Conservation (phyloP, 768 basidiomycete species). For the Auricularia sp. region DNA sequence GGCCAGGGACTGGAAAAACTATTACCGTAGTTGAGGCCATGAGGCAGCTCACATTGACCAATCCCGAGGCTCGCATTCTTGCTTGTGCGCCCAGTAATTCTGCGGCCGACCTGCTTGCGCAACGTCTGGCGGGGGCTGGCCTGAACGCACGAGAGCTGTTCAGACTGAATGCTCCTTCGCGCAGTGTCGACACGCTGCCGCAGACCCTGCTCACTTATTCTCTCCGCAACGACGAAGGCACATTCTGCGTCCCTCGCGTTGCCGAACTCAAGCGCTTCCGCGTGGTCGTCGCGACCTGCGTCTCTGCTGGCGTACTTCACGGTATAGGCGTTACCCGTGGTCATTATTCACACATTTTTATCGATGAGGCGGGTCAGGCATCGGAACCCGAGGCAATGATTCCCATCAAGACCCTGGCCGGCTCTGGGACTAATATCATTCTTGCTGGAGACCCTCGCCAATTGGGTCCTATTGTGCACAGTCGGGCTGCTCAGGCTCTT, state of each 20-base stretch:
- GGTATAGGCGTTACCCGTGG: constrained; percentile 50
- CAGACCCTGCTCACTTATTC: background rate
- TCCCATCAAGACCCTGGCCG: constrained; percentile 50
- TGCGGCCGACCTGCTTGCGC: constrained; percentile 13
- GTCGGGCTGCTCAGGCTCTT: constrained; percentile 42
- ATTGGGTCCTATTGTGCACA: constrained; percentile 58
- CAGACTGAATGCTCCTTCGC: constrained; percentile 12
- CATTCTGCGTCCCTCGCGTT: constrained; percentile 32
- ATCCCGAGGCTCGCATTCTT: constrained; percentile 4
- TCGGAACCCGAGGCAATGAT: constrained; percentile 60
- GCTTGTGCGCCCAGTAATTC: constrained; percentile 16
- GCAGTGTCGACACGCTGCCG: background rate
- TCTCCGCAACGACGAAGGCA: constrained; percentile 2
- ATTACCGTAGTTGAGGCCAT: constrained; percentile 14
- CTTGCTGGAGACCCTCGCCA: constrained; percentile 66
- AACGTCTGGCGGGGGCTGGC: constrained; percentile 7
- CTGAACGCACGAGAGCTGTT: constrained; percentile 6
- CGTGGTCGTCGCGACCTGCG: constrained; percentile 56
- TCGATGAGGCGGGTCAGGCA: constrained; percentile 67
- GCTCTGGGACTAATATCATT: constrained; percentile 43
- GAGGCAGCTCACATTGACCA: constrained; percentile 3
- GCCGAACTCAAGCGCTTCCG: constrained; percentile 32
- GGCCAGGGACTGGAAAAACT: constrained; percentile 14
- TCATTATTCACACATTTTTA: constrained; percentile 57
- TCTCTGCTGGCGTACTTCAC: constrained; percentile 46